phyloP scores from a whole-genome alignment of 2,329 filamentous ascomycete species.

The Bipolaris zeicola region DNA sequence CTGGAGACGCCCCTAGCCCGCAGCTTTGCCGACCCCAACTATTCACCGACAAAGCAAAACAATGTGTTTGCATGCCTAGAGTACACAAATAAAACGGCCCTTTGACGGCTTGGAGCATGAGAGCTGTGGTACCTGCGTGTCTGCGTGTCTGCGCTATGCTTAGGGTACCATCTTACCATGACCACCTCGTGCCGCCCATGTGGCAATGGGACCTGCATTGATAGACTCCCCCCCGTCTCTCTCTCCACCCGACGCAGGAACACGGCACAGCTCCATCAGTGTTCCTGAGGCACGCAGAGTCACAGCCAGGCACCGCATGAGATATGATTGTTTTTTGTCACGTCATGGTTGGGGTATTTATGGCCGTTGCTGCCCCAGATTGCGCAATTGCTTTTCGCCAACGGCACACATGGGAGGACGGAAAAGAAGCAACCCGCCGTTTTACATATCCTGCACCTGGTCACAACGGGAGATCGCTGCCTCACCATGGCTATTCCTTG shows the following conservation, averaged over 20 bases:
- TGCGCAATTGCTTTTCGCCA: constrained; percentile 8
- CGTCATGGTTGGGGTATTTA: background rate
- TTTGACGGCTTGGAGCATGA: background rate
- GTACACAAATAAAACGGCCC: background rate
- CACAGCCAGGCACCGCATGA: constrained; percentile 5
- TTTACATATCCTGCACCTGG: background rate
- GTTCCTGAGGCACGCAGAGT: constrained; percentile 12
- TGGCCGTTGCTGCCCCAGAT: background rate
- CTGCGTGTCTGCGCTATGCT: background rate
- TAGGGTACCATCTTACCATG: background rate
- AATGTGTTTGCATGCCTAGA: background rate
- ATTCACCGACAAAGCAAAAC: constrained; percentile 3
- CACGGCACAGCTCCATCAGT: constrained; percentile 3
- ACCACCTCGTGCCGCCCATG: background rate
- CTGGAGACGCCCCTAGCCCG: constrained; percentile 1
- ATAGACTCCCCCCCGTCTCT: background rate
- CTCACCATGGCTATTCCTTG: too few species aligned
- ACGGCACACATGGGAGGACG: constrained; percentile 4
- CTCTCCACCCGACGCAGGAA: constrained; percentile 14
- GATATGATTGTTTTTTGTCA: background rate
- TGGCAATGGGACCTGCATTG: background rate
- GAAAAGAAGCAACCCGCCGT: constrained; percentile 10
- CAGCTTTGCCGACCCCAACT: background rate
- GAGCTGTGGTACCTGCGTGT: background rate
- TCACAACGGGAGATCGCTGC: background rate